phyloP scores from a whole-genome alignment of 2,329 filamentous ascomycete genomes.

The Capronia epimyces region DNA sequence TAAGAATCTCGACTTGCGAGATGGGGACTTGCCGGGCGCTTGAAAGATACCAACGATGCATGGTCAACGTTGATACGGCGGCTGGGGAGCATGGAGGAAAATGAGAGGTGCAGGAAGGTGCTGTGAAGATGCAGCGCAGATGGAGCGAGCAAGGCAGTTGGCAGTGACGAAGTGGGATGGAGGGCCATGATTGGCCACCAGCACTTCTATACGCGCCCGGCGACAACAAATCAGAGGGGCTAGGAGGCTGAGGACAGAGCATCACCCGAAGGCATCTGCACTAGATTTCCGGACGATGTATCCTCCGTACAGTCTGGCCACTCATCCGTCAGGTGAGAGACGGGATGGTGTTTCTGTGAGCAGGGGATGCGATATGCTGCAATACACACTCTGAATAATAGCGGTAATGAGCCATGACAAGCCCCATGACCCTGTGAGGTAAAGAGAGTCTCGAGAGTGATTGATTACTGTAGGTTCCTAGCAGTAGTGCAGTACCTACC shows the following conservation, averaged over 20 bases:
- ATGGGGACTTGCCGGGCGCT: constrained; percentile 20
- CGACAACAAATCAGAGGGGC: constrained; percentile 1
- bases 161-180: constrained; percentile 14
- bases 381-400: too few relatives aligned
- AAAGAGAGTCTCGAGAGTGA: too few relatives aligned
- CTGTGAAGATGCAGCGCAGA: constrained; percentile 5
- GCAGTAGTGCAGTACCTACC: too few relatives aligned
- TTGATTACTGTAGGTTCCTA: too few relatives aligned
- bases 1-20: constrained; percentile 1
- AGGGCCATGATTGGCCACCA: constrained; percentile 12
- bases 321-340: neutral
- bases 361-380: neutral
- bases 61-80: neutral
- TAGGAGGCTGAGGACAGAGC: neutral
- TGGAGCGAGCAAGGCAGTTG: neutral
- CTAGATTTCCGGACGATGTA: neutral
- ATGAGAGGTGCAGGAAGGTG: constrained; percentile 11
- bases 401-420: too few relatives aligned
- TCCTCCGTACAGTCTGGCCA: too few relatives aligned
- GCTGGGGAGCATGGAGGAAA: constrained; percentile 1
- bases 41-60: constrained; percentile 2
- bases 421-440: too few relatives aligned
- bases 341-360: neutral
- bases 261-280: constrained; percentile 1
- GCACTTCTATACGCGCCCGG: neutral